These are phyloP conservation scores for Ambrosia trifida DNA, from an alignment of 129 eudicot species.

Conservation along the genomic window DNA sequence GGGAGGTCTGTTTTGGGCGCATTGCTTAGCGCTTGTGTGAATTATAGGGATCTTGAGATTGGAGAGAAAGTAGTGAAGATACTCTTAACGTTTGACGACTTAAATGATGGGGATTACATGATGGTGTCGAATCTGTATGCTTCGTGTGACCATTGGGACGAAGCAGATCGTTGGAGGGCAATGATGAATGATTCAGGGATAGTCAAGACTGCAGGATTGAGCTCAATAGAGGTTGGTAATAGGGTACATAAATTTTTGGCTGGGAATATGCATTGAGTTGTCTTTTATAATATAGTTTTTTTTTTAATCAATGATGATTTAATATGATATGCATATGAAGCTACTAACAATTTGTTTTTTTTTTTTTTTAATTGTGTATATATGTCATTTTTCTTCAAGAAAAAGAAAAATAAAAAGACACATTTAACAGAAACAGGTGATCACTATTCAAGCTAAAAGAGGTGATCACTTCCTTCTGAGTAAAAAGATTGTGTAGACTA, in stretches of 20 bases:
- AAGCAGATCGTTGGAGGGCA: conserved; percentile 46
- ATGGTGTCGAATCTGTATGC: conserved; percentile 57
- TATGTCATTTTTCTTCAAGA: no score
- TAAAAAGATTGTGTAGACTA: no score
- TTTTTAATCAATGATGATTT: background rate
- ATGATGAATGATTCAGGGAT: conserved; percentile 57
- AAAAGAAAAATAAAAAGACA: no score
- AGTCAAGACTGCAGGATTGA: conserved; percentile 50
- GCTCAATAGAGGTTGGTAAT: conserved; percentile 45
- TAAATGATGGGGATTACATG: conserved; percentile 56
- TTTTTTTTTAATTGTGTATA: background rate
- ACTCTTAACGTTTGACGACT: conserved; percentile 5
- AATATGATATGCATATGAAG: background rate
- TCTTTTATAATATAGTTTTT: background rate
- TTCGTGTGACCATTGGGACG: conserved; percentile 45
- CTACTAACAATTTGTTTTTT: background rate
- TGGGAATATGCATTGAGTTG: conserved; percentile 29
- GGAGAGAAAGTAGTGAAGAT: conserved; percentile 47
- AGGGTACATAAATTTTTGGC: conserved; percentile 44
- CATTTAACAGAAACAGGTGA: no score
- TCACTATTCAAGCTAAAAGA: no score
- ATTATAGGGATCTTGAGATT: conserved; percentile 41
- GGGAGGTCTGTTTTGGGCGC: conserved; percentile 51
- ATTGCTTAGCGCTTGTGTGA: conserved; percentile 60
- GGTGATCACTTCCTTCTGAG: no score